Evolutionary conservation across 169 alveolate species (phyloP), one percentile per base, ranked within the genome.

Genomic region (Hammondia hammondi): DNA sequence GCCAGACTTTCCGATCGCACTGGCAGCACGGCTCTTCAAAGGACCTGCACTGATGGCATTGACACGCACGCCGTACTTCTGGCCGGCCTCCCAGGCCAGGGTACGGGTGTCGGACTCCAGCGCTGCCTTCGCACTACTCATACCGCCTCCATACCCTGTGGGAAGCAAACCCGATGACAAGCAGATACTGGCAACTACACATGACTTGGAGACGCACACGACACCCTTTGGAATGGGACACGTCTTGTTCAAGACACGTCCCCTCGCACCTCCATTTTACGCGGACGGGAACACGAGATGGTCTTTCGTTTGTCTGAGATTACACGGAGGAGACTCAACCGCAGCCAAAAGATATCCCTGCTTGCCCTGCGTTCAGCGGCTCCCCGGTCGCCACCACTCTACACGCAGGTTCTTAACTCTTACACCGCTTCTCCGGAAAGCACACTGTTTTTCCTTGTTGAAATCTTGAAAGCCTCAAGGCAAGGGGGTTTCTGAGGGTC

Each of bases 41-140:
- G 98, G 97, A 17, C 98, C 98, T 27, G 98, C 98, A 17, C 97
- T 96, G 91, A 97, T 97, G 43, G 97, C 95, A 92, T 97, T 97
- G 37, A 97, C 96, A 4, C 98, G 96, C 70, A 97, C 95, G 72
- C 97, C 97, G 90, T 95, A 96, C 93, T 94, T 93, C 91, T 97
- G 46, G 37, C 97, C 97, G 39, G 95, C 96, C 89, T 97, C 97
- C 73, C 95, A 97, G 56, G 98, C 98, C 94, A 97, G 95, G 27
- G 97, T 95, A 72, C 97, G 95, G 48, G 97, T 96, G 94, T 97
- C 98, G 0, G 97, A 96, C 94, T 97, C 98, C 17, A 97, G 95
- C 57, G 97, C 97, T 24, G 97, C 98, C 94, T 97, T 97, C 17
- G 98, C 98, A 84, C 97, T 96, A 91, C 97, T 96, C 98, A 97